Evolutionary conservation across 345 rosid genomes (phyloP).

Genomic region (Boechera divaricarpa): DNA sequence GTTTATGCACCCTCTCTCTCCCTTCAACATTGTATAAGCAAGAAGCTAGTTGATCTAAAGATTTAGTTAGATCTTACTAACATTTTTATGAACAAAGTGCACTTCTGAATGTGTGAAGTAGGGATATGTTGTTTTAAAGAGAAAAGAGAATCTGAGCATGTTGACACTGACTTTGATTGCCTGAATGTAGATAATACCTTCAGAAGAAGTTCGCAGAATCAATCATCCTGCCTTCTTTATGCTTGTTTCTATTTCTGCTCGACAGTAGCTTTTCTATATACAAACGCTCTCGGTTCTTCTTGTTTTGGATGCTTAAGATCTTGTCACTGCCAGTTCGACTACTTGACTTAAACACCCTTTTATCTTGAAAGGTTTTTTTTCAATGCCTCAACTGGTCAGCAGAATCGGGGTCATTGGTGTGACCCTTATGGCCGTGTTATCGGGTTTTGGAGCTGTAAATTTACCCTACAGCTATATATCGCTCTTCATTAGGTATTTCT

Average conservation of each 20-base stretch:
- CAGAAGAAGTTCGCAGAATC: slow-evolving; percentile 18
- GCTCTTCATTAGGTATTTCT: slow-evolving; percentile 83
- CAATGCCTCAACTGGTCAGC: slow-evolving; percentile 95
- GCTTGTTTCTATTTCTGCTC: slow-evolving; percentile 12
- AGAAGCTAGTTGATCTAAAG: neutral
- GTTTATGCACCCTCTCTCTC: slow-evolving; percentile 19
- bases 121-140: neutral
- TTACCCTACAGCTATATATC: slow-evolving; percentile 97
- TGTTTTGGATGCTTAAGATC: slow-evolving; percentile 26
- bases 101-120: slow-evolving; percentile 5
- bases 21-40: slow-evolving; percentile 12
- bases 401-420: slow-evolving; percentile 98
- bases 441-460: slow-evolving; percentile 99
- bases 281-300: neutral
- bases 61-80: slow-evolving; percentile 1
- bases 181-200: neutral
- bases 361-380: slow-evolving; percentile 74
- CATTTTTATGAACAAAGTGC: neutral
- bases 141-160: slow-evolving; percentile 15
- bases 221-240: slow-evolving; percentile 16
- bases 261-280: slow-evolving; percentile 24
- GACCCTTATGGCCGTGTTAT: slow-evolving; percentile 94
- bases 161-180: slow-evolving; percentile 18
- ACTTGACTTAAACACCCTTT: slow-evolving; percentile 32
- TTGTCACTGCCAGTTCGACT: slow-evolving; percentile 12